phyloP scores from a whole-genome alignment of 352 stramenopile genomes.

The Pythium phragmitis region DNA sequence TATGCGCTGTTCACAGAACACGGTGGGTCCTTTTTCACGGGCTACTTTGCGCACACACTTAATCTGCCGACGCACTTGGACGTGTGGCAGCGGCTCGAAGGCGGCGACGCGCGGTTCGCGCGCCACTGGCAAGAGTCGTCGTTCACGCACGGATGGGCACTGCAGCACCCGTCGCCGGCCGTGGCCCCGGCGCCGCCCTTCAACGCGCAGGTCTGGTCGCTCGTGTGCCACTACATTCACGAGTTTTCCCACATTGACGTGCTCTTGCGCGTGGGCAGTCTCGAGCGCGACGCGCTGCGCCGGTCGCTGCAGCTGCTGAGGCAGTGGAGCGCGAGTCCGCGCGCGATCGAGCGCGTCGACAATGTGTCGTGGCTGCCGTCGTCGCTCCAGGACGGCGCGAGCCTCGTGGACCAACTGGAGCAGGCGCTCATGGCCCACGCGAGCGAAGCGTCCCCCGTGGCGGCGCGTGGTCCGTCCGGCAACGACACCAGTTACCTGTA shows the following conservation, averaged over 20 bases:
- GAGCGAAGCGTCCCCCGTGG: not conserved
- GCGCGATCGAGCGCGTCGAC: slow-evolving; percentile 35
- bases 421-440: slow-evolving; percentile 40
- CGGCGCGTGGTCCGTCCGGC: slow-evolving; percentile 3
- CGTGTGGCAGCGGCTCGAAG: slow-evolving; percentile 45
- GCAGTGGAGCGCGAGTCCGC: slow-evolving; percentile 47
- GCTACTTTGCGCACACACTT: slow-evolving; percentile 57
- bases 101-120: slow-evolving; percentile 31
- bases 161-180: slow-evolving; percentile 22
- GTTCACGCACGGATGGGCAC: slow-evolving; percentile 36
- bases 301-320: slow-evolving; percentile 48
- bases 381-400: slow-evolving; percentile 51
- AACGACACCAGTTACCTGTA: slow-evolving; percentile 28
- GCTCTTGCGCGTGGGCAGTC: slow-evolving; percentile 35
- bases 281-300: slow-evolving; percentile 51
- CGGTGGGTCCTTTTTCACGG: slow-evolving; percentile 53
- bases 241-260: slow-evolving; percentile 45
- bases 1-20: slow-evolving; percentile 61
- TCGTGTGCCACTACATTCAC: slow-evolving; percentile 57
- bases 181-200: slow-evolving; percentile 25
- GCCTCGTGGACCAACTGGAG: slow-evolving; percentile 55
- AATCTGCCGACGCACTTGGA: slow-evolving; percentile 46
- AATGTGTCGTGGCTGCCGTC: slow-evolving; percentile 45
- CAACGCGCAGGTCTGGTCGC: slow-evolving; percentile 57
- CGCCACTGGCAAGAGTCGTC: slow-evolving; percentile 34